phyloP scores from a whole-genome alignment of 352 stramenopile genomes.

The Hyaloperonospora brassicae region DNA sequence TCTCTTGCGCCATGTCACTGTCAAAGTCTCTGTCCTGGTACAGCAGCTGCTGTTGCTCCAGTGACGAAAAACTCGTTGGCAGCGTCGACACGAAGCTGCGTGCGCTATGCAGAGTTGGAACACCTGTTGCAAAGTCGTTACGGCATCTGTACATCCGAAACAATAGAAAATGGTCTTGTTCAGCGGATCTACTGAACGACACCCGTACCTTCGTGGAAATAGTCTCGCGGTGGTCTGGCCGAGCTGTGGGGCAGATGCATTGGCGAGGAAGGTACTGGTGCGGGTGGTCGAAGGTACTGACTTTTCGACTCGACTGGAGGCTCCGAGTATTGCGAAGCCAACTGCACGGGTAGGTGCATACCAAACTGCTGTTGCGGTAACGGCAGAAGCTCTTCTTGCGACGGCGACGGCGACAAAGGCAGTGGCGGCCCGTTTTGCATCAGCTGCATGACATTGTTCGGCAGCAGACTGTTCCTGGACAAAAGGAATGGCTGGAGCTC shows the following conservation, averaged over 20 bases:
- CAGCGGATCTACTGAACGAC: no score
- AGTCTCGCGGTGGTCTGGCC: conserved; percentile 10
- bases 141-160: no score
- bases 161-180: no score
- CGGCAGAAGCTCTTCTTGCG: conserved; percentile 4
- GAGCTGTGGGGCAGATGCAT: neutral
- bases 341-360: conserved; percentile 9
- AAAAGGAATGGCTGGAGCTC: conserved; percentile 26
- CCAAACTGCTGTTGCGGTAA: conserved; percentile 8
- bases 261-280: neutral
- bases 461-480: conserved; percentile 2
- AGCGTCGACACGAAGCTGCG: conserved; percentile 11
- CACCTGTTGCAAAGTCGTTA: no score
- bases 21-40: conserved; percentile 8
- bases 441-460: conserved; percentile 1
- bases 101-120: no score
- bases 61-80: conserved; percentile 13
- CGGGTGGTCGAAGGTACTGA: conserved; percentile 10
- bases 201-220: conserved; percentile 21
- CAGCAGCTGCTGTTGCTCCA: neutral
- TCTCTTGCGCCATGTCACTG: neutral
- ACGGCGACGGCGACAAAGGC: no score
- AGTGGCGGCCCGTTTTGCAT: neutral
- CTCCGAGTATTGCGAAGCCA: conserved; percentile 11
- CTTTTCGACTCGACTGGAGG: conserved; percentile 4